Evolutionary conservation across 108 stramenopile species (phyloP), one percentile per base, ranked within the genome.

Genomic region (Nitzschia sp.): DNA sequence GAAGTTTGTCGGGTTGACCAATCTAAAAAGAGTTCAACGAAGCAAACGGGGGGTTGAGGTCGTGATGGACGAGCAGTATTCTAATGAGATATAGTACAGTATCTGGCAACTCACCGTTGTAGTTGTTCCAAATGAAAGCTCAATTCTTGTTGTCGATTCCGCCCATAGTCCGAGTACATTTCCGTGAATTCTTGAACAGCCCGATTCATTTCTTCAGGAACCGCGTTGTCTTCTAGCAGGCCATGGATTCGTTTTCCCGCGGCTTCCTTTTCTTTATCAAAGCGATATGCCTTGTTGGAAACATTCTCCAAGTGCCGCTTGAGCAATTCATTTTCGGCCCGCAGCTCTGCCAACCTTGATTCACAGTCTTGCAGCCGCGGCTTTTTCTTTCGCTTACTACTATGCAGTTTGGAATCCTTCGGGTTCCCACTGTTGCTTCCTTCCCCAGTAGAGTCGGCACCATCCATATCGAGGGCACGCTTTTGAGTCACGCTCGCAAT

Each of bases 91-190:
- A n/a, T n/a, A n/a, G n/a, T n/a, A n/a, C n/a, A n/a, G 41, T 44
- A 8, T 15, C 41, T 8, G 15, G n/a, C n/a, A 2, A 81, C 80
- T 52, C 75, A 86, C 80, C 80, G 79, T 73, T 85, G 80, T 33
- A 96, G 61, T 68, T 96, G 94, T 31, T 84, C 75, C 66, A 96
- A 73, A 77, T 96, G 94, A 71, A 93, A 96, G 1, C 68, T 73
- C 30, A 93, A 71, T 73, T 96, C 94, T 65, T 83, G 60, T 62
- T 89, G 88, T 62, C 94, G 79, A 65, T 84, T 78, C 15, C 48
- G 45, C 1, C 94, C 94, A 67, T 93, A 96, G 64, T 96, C 94
- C 3, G 86, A 84, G 59, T 96, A 96, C 67, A 88, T 83, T 45
- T 96, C 91, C n/a, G 70, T 77, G 63, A 82, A 91, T 9, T 84